Percentiles rank a stretch among this genome's conserved stretches.
Conservation (phyloP, 805 yeast genomes). For the Suhomyces canberraensis region DNA sequence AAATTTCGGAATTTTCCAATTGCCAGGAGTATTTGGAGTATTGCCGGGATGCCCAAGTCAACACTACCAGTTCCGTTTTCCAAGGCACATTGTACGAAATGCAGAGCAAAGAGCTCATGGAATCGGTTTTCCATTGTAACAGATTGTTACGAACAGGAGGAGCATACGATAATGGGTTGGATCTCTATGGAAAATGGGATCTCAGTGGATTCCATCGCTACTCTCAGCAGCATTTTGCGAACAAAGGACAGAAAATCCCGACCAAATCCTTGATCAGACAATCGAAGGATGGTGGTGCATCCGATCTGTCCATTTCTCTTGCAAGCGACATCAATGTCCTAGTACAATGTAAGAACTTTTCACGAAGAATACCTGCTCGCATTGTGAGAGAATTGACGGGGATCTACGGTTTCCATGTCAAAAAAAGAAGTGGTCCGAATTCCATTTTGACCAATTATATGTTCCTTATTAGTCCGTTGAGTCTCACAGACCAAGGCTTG, state of each 20-base stretch:
- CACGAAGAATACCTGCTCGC: slow-evolving; percentile 42
- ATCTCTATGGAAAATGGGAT: slow-evolving; percentile 53
- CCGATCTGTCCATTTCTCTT: slow-evolving; percentile 15
- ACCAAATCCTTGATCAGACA: slow-evolving; percentile 4
- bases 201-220: slow-evolving; percentile 19
- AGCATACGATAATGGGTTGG: slow-evolving; percentile 55
- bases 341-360: slow-evolving; percentile 56
- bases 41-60: slow-evolving; percentile 21
- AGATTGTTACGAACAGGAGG: slow-evolving; percentile 50
- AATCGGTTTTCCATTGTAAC: slow-evolving; percentile 33
- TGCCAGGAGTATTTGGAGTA: slow-evolving; percentile 28
- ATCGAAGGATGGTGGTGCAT: slow-evolving; percentile 1
- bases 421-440: slow-evolving; percentile 12
- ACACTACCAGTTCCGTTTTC: slow-evolving; percentile 41
- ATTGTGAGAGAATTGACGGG: slow-evolving; percentile 54
- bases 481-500: slow-evolving; percentile 47
- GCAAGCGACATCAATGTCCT: slow-evolving; percentile 36
- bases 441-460: slow-evolving; percentile 19
- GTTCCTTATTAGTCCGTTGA: slow-evolving; percentile 46
- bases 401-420: slow-evolving; percentile 40
- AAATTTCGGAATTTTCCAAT: too few relatives aligned
- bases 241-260: not conserved
- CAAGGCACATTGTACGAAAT: slow-evolving; percentile 57
- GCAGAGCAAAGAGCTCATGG: slow-evolving; percentile 37
- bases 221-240: slow-evolving; percentile 1